These are phyloP conservation scores for Fraxinus greggii DNA, from an alignment of 305 asterid species.

Conservation along the genomic window DNA sequence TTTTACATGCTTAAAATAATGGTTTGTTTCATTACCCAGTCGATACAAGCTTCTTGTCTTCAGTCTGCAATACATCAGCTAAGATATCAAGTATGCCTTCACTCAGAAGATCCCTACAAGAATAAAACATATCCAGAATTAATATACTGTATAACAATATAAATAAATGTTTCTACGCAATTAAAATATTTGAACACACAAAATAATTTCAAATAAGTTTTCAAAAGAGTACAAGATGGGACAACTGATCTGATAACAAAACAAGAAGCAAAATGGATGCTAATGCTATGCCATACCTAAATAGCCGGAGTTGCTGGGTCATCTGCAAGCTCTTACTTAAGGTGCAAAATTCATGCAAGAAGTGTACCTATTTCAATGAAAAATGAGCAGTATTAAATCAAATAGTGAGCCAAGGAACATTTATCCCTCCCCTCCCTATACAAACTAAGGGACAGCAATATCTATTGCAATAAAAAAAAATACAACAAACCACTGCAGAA, in stretches of 20 bases:
- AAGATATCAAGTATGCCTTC: conserved; percentile 88
- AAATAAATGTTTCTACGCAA: background rate
- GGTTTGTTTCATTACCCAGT: conserved; percentile 66
- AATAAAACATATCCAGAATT: conserved; percentile 10
- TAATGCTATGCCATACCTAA: conserved; percentile 47
- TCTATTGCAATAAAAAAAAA: background rate
- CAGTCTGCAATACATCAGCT: conserved; percentile 68
- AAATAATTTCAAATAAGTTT: background rate
- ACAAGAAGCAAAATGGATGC: conserved; percentile 4
- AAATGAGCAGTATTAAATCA: background rate
- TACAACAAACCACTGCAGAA: background rate
- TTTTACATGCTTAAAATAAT: conserved; percentile 15
- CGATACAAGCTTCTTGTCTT: conserved; percentile 81
- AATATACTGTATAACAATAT: background rate
- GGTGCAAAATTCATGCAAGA: conserved; percentile 89
- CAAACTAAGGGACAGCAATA: background rate
- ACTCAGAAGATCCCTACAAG: conserved; percentile 79
- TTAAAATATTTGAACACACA: background rate
- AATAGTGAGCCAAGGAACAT: background rate
- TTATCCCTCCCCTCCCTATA: background rate
- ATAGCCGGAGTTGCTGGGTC: conserved; percentile 80
- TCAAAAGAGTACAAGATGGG: conserved; percentile 2
- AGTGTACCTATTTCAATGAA: conserved; percentile 50
- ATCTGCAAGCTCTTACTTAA: conserved; percentile 92
- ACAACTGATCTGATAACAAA: background rate